Base-by-base conservation (phyloP, 2,329 filamentous ascomycete genomes). In the Fusarium sp. region DNA sequence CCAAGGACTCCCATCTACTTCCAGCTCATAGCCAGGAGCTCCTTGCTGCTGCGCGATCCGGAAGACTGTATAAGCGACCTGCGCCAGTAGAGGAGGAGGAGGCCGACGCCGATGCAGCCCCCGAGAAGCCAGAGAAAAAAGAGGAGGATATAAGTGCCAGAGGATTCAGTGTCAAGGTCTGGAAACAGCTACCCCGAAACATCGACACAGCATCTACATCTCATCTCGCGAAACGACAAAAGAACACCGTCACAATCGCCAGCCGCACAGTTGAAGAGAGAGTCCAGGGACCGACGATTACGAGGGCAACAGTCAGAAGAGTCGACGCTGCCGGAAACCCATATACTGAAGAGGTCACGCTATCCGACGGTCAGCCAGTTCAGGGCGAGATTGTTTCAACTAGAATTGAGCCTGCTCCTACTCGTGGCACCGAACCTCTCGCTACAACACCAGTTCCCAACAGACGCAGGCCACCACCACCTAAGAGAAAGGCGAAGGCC, bases 11-110 rank as follows among this genome's bases (percentile, higher is more conserved):
- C 30, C 87, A 91, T 59, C 84, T 97, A 32, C 83, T 97, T 11
- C 87, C 92, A 0, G 86, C 90, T 2, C 91, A 94, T 76, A 95
- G 91, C 53, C 92, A 96, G 74, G 92, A 94, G 68, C 85, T 97
- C 7, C 84, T 97, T 15, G 90, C 92, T 57, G 91, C 92, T 37
- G 93, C 93, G 47, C 88, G 94, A 61, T 92, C 92, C 20, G 92
- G 92, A 7, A 86, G 87, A 54, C 82, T 93, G 14, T 93, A 92
- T 73, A 94, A 96, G 77, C 87, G 90, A 17, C 88, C 89, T 32
- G 84, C 85, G 14, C 87, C 89, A 0, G 74, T 77, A 5, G 87
- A 90, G 57, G 88, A 90, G 41, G 87, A 90, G 37, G 86, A 89
- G 43, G 79, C 71, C 47, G 87, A 89, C 15, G 73, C 75, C 15